Evolutionary conservation across 2,329 filamentous ascomycete species (phyloP), one percentile per base, ranked within the genome.

Genomic region (Proliferodiscus dingleyae): DNA sequence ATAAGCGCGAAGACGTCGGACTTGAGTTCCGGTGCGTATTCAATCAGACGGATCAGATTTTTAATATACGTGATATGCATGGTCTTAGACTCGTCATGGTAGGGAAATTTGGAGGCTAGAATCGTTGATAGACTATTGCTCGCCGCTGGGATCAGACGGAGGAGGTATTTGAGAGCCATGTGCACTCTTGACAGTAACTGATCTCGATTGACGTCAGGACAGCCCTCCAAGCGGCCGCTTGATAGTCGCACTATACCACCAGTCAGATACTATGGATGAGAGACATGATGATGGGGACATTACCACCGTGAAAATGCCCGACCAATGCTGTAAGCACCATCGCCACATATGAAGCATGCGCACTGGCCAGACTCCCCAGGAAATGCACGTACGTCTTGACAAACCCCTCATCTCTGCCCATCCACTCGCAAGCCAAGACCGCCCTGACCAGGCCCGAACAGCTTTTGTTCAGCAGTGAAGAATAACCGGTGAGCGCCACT

Each of bases 41-140:
- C 75, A 43, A 85, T 82, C 26, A 97, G 71, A 47, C 76, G 79
- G 21, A 97, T 71, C 8, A 97, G 71, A 62, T 97, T 95, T 58
- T 85, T 77, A 47, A 95, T 84, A 61, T 94, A 98, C n/a, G 83
- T 81, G 56, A 91, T 79, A 63, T 95, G 89, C n/a, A 80, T 75
- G 54, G 82, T 83, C 51, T 85, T 84, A 3, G 83, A 80, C 43
- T 95, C 87, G 52, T 83, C 83, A 40, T 85, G 75, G 49, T 81
- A 87, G 1, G 89, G 89, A 50, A 94, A 95, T 33, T 82, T 83
- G 40, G 71, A 66, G 39, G 77, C 68, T 30, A 95, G 66, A 39
- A 89, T 71, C 26, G 79, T 76, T 29, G 84, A 79, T 23, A 96
- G 70, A 2, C 84, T 76, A 28, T 80, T 74, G 51, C 82, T 83